Evolutionary conservation across 108 stramenopile species (phyloP).

Genomic region (Nitzschia sp.): DNA sequence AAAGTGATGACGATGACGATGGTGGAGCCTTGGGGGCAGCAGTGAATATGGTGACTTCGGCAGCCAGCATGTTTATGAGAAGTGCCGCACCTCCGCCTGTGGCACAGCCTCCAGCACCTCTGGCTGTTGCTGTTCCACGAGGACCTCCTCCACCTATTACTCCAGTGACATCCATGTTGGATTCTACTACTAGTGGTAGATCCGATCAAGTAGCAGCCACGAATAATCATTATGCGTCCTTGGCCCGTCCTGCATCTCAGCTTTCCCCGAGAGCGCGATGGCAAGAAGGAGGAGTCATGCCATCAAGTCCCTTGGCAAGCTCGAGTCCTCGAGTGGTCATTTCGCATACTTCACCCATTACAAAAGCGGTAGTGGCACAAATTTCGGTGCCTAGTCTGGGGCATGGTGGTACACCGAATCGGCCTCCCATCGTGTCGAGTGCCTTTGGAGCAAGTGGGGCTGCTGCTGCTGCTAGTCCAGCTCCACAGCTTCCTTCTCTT

Average conservation of each 20-base stretch:
- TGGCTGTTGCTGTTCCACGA: background rate
- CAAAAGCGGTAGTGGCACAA: conserved; percentile 4
- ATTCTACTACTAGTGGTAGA: background rate
- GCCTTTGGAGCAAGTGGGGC: background rate
- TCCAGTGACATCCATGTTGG: conserved; percentile 30
- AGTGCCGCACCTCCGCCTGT: conserved; percentile 14
- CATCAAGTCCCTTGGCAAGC: conserved; percentile 12
- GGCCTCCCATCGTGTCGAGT: background rate
- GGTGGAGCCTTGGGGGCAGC: conserved; percentile 36
- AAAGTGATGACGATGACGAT: conserved; percentile 27
- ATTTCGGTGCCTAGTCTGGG: background rate
- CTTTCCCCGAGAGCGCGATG: background rate
- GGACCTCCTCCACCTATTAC: conserved; percentile 31
- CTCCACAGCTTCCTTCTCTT: background rate
- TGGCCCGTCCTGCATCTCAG: background rate
- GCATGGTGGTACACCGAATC: background rate
- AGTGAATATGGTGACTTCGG: conserved; percentile 37
- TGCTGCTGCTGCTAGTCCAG: background rate
- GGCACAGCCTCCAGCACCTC: conserved; percentile 12
- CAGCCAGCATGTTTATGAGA: conserved; percentile 20
- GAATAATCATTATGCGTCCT: background rate
- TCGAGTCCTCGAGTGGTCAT: conserved; percentile 14
- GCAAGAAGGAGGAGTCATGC: background rate
- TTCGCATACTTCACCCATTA: conserved; percentile 5
- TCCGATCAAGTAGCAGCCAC: background rate